Evolutionary conservation across 1,284 basidiomycete genomes (phyloP), one percentile per base, ranked within the genome.

Genomic region (Inonotus obliquus): DNA sequence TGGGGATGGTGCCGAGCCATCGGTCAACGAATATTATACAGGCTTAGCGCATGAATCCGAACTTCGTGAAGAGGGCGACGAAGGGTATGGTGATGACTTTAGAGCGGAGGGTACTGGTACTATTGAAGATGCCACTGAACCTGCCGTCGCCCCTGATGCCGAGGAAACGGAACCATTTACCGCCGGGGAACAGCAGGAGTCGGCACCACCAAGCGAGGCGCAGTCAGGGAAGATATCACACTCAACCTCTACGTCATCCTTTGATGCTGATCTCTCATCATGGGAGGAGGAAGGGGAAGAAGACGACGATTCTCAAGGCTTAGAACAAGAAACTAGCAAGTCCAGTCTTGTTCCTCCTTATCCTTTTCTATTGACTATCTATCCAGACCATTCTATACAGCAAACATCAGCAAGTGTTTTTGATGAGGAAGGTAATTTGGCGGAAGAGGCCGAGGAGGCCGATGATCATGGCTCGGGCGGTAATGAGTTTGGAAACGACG

Each of bases 71-170:
- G 70, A 74, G n/a, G 72, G 69, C 52, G 70, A 73, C 27, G 72
- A 72, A 39, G 55, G 60, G 10, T 71, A 70, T 44, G 69, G 68
- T 2, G 70, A 72, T 21, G 68, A 68, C 27, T 61, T 68, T n/a
- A 13, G 10, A 23, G 53, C 59, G 23, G 66, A 65, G 54, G 68
- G 67, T 52, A 67, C 62, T 2, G 68, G 68, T n/a, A 55, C 64
- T 23, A 23, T 56, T 14, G 63, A 62, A 5, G 54, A 60, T 25
- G 52, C 53, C 10, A 62, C 47, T 10, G 69, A n/a, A 44, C 23
- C 25, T 55, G 13, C 37, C 17, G 23, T 27, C 10, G 21, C 29
- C 29, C 17, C 53, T 9, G 41, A 37, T 23, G 44, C 37, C 38
- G 45, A 7, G 10, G 14, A n/a, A 11, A 21, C 25, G 21, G 54